Percentiles rank a stretch among this genome's conserved stretches.
phyloP scores from a whole-genome alignment of 306 rosid species.

The Comarum palustre region DNA sequence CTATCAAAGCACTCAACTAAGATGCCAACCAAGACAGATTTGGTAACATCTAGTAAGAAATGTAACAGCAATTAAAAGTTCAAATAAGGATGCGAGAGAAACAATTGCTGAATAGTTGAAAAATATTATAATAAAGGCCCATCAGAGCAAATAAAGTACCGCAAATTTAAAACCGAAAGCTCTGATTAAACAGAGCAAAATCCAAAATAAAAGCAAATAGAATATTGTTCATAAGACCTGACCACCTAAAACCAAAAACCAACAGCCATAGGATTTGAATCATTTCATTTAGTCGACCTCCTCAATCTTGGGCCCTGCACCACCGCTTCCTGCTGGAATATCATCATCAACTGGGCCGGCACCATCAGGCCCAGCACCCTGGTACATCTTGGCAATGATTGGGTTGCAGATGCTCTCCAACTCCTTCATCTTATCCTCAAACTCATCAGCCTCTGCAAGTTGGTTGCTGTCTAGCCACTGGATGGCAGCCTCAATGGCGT shows the following conservation, averaged over 20 bases:
- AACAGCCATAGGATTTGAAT: background rate
- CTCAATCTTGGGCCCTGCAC: conserved; percentile 77
- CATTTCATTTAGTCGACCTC: conserved; percentile 50
- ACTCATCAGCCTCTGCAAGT: conserved; percentile 62
- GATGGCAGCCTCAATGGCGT: conserved; percentile 58
- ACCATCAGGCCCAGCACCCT: conserved; percentile 54
- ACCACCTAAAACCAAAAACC: background rate
- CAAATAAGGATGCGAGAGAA: no score
- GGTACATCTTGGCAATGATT: conserved; percentile 77
- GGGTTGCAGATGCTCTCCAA: conserved; percentile 74
- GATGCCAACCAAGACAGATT: no score
- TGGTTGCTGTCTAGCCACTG: conserved; percentile 70
- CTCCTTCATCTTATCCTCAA: conserved; percentile 78
- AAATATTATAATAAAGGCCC: background rate
- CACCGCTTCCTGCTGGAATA: conserved; percentile 45
- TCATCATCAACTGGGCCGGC: conserved; percentile 47
- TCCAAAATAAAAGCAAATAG: background rate
- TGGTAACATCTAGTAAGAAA: no score
- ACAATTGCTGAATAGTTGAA: background rate
- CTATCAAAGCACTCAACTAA: no score
- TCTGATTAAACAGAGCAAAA: background rate
- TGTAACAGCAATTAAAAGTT: no score
- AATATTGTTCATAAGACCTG: background rate
- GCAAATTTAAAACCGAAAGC: background rate
- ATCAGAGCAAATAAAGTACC: background rate